phyloP scores from a whole-genome alignment of 257 asterid genomes.

The Ballota nigra region DNA sequence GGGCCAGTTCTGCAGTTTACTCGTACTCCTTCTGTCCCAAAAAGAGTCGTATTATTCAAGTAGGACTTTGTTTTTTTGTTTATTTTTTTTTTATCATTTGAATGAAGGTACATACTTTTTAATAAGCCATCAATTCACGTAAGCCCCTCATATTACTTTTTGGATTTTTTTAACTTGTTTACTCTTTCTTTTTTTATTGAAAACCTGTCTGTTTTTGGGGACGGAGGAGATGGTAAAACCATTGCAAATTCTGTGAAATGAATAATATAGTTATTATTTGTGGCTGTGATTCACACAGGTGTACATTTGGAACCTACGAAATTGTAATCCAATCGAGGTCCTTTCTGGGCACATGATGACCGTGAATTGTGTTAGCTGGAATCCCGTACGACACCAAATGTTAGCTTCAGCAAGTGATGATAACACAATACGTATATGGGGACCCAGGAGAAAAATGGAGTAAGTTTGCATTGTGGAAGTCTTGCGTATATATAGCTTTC shows the following conservation, averaged over 20 bases:
- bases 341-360: conserved; percentile 76
- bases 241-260: not conserved
- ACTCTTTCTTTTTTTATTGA: no score
- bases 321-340: conserved; percentile 62
- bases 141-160: not conserved
- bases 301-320: conserved; percentile 71
- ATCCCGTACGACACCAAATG: conserved; percentile 65
- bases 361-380: conserved; percentile 93
- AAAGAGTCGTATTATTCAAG: not conserved
- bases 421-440: conserved; percentile 88
- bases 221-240: not conserved
- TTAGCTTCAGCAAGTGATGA: conserved; percentile 96
- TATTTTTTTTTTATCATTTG: no score
- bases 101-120: no score
- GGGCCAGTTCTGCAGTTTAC: no score
- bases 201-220: not conserved
- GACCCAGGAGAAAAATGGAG: conserved; percentile 46
- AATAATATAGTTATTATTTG: not conserved
- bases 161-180: not conserved
- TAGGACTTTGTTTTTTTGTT: no score
- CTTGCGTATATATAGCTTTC: conserved; percentile 23
- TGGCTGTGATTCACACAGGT: conserved; percentile 45
- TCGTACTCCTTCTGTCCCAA: not conserved
- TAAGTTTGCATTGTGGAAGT: conserved; percentile 14
- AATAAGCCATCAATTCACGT: not conserved